Base-by-base conservation (phyloP, 495 filamentous ascomycete species). In the Cercophora samala region DNA sequence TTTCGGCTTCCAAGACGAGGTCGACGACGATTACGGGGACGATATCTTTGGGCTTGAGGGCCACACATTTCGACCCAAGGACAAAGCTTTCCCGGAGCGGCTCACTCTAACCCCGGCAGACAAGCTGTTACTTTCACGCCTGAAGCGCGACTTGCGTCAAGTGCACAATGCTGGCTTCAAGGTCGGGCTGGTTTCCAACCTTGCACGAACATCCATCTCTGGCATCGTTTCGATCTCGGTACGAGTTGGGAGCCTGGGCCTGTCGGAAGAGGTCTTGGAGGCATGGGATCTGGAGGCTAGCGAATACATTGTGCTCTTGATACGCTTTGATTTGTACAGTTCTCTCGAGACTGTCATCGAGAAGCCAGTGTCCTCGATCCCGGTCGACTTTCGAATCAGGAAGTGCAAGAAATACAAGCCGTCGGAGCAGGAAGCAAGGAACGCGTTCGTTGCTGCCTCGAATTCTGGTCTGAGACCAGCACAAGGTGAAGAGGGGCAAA, bases 271-370 rank as follows among this genome's bases (percentile, higher is more conserved):
- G 67, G 90, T 86, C 1, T 82, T 90, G 76, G 83, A 87, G 68
- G 90, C 92, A 17, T 98, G 94, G 94, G 81, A 88, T 62, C 75
- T 98, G 19, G 72, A 84, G 17, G 74, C 79, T 0, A 75, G 78
- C 0, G 87, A 96, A 25, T 95, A 95, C 71, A 74, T 97, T 54
- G 85, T 96, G 5, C 80, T 96, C 5, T 81, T 97, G 17, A 83
- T 97, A n/a, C 83, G 85, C 59, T 93, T 89, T 69, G 75, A 80
- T 0, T 69, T 73, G 0, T 97, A 96, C 77, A 73, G 70, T 15
- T 72, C 78, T 29, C 72, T 91, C 29, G 79, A 88, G 17, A 68
- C 69, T 0, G 24, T 73, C 8, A 18, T 76, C 0, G 23, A 58
- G 4, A 63, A 15, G 15, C 58, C 72, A 6, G 65, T 63, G 8